A percentile compares a stretch with the other conserved stretches of the same genome.
Conservation (phyloP, 306 rosid species). For the Quercus variabilis region DNA sequence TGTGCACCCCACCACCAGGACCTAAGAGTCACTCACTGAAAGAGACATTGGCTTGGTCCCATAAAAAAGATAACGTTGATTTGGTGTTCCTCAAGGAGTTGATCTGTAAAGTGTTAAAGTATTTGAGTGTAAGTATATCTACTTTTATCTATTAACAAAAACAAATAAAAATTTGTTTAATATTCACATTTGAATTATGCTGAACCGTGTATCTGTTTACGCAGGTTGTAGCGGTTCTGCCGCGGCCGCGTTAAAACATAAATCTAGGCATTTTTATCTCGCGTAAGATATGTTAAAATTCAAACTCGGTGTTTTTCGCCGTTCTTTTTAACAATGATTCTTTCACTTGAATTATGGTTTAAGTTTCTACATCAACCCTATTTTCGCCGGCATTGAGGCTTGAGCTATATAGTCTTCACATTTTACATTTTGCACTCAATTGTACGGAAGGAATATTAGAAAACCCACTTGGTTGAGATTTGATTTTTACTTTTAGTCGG, state of each 20-base stretch:
- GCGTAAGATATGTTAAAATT: neutral
- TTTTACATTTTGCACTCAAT: neutral
- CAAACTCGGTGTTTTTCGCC: neutral
- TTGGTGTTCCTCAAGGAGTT: conserved; percentile 1
- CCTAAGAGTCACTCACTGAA: conserved; percentile 2
- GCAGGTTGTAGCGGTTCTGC: neutral
- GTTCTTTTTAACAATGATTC: neutral
- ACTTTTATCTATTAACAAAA: too few relatives aligned
- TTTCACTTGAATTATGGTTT: neutral
- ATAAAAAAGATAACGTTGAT: neutral
- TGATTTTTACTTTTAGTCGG: neutral
- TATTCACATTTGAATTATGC: neutral
- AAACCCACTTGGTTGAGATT: conserved; percentile 6
- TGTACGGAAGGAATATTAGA: neutral
- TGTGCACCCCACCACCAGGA: conserved; percentile 13
- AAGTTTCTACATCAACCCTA: neutral
- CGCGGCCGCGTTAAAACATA: neutral
- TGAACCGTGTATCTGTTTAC: neutral
- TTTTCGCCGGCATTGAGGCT: neutral
- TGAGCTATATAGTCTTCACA: neutral
- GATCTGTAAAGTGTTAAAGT: neutral
- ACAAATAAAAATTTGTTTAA: neutral
- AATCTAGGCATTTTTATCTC: neutral
- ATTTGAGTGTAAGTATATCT: too few relatives aligned
- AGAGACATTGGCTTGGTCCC: conserved; percentile 5